Evolutionary conservation across 1,284 basidiomycete species (phyloP), one percentile per base, ranked within the genome.

Genomic region (Apiotrichum akiyoshidainum): DNA sequence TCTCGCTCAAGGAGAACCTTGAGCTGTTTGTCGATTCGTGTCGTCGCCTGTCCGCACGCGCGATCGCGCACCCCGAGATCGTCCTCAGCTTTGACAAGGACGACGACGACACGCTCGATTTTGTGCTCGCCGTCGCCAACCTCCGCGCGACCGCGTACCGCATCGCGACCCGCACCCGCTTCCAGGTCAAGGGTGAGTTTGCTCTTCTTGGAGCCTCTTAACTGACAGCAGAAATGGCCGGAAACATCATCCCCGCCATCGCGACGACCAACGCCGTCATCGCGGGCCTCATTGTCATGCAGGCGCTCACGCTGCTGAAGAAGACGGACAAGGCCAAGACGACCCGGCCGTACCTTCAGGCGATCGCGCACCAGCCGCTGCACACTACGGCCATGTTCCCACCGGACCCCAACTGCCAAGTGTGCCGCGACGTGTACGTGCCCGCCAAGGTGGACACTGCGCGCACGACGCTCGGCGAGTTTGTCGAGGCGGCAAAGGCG

Each of bases 211-310:
- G 9, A 46, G 4, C 16, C 17, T 13, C 2, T 2, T 0, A 52
- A 55, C 63, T 68, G 48, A 66, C 65, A 34, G 21, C 72, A 93
- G 93, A 98, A 80, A 98, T 98, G 90, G 96, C 96, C 0, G 95
- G 96, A 13, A 99, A 99, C 79, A 99, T 99, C 74, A 97, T 96
- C 63, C 96, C 96, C 1, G 96, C 96, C 2, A 98, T 99, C 67
- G 96, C 96, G 2, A 98, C 96, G 0, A 99, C 96, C 10, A 99
- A 99, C 75, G 96, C 96, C 14, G 90, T 99, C 76, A 87, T 98
- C 64, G 89, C 96, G 0, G 96, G 94, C 0, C 81, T 96, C 39
- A 91, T 97, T 66, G 92, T 97, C 17, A 82, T 98, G 50, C 94
- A 97, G 77, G 90, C 93, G 0, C 79, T 97, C 14, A 87, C 92